phyloP scores from a whole-genome alignment of 2,329 filamentous ascomycete genomes.

The Talaromyces sp. region DNA sequence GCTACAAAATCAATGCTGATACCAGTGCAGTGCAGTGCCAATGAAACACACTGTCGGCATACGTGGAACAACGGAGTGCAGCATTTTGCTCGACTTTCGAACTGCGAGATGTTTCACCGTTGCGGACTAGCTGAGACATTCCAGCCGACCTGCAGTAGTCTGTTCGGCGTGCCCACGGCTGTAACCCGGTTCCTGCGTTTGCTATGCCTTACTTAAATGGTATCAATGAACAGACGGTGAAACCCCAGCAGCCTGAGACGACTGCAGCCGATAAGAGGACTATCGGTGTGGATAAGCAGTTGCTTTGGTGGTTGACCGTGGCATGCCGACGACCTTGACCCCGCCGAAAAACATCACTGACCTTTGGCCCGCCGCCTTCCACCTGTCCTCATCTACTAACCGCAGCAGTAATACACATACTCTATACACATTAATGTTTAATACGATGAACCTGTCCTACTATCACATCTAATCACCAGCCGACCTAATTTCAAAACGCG shows the following conservation, averaged over 20 bases:
- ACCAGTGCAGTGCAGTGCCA: neutral
- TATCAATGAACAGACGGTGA: neutral
- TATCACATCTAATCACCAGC: neutral
- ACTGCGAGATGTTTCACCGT: slow-evolving; percentile 3
- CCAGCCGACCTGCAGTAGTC: slow-evolving; percentile 9
- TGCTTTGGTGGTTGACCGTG: neutral
- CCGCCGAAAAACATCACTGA: neutral
- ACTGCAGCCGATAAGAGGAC: neutral
- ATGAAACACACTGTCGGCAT: neutral
- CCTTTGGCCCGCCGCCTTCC: neutral
- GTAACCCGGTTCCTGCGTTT: slow-evolving; percentile 8
- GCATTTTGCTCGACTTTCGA: neutral
- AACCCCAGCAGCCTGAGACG: neutral
- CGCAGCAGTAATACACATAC: neutral
- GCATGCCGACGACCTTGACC: neutral
- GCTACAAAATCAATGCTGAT: neutral
- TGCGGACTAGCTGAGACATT: slow-evolving; percentile 7
- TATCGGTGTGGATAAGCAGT: neutral
- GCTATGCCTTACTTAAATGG: neutral
- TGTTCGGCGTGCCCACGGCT: neutral
- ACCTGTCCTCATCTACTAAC: neutral
- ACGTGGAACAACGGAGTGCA: slow-evolving; percentile 1
- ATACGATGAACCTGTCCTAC: neutral
- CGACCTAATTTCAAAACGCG: neutral
- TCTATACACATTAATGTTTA: neutral